Evolutionary conservation across 169 alveolate genomes (phyloP).

Genomic region (Plasmodium gaboni): DNA sequence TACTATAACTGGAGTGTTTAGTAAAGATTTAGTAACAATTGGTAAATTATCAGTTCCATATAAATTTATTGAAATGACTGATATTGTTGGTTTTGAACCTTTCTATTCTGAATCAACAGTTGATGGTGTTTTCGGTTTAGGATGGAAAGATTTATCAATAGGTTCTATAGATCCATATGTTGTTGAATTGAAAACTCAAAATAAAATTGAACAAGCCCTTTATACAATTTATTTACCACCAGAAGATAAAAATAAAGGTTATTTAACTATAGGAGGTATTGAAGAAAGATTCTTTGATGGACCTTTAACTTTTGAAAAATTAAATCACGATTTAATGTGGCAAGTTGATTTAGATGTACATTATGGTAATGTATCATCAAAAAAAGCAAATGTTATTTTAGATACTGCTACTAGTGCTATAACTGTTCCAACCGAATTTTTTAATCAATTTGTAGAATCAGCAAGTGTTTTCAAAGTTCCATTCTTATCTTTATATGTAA

Average conservation of each 20-base stretch:
- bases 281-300: constrained; percentile 41
- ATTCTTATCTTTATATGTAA: constrained; percentile 27
- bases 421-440: constrained; percentile 24
- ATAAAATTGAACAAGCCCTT: constrained; percentile 42
- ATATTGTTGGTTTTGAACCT: constrained; percentile 32
- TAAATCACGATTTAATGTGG: constrained; percentile 43
- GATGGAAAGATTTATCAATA: constrained; percentile 72
- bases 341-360: constrained; percentile 33
- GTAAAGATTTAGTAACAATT: constrained; percentile 79
- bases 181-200: constrained; percentile 36
- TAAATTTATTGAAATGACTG: constrained; percentile 76
- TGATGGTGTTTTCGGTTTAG: constrained; percentile 78
- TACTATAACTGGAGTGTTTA: constrained; percentile 79
- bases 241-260: constrained; percentile 10
- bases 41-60: constrained; percentile 56
- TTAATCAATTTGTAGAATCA: constrained; percentile 10
- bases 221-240: constrained; percentile 42
- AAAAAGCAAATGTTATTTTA: constrained; percentile 29
- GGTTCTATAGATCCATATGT: constrained; percentile 50
- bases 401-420: constrained; percentile 57
- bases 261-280: constrained; percentile 56
- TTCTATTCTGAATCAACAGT: constrained; percentile 11
- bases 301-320: constrained; percentile 22
- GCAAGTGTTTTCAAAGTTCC: constrained; percentile 34
- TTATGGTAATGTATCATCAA: constrained; percentile 15